Percentiles rank a stretch among this genome's conserved stretches.
phyloP scores from a whole-genome alignment of 73 alveolate species.

The Effrenium voratum region DNA sequence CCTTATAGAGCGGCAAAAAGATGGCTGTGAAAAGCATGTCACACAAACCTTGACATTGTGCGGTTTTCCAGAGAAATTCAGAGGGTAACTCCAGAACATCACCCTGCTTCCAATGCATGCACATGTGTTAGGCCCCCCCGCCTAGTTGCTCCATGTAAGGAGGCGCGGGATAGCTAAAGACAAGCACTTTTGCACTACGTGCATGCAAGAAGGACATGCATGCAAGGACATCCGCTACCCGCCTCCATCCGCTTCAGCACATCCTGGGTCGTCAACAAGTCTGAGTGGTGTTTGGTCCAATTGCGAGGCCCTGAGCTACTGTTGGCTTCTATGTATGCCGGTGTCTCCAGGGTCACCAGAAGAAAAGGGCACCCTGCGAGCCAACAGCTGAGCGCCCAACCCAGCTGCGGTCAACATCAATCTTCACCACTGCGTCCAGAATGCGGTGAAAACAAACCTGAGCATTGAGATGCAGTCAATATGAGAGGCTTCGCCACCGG shows the following conservation, averaged over 20 bases:
- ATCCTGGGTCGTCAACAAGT: background rate
- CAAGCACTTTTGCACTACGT: too few species aligned
- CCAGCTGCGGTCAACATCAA: slow-evolving; percentile 28
- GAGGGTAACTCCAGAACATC: too few species aligned
- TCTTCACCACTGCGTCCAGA: slow-evolving; percentile 67
- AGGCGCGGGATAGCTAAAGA: too few species aligned
- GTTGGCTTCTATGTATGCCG: background rate
- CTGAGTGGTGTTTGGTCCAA: background rate
- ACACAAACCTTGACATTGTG: too few species aligned
- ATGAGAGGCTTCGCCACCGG: too few species aligned
- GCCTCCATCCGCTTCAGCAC: slow-evolving; percentile 59
- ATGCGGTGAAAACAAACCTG: slow-evolving; percentile 63
- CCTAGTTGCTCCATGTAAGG: background rate
- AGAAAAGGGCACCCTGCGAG: background rate
- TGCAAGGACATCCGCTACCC: background rate
- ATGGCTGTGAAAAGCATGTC: too few species aligned
- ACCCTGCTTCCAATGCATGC: background rate
- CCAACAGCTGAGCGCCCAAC: background rate
- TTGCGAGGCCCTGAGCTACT: background rate
- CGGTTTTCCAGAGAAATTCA: background rate
- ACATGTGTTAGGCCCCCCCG: background rate
- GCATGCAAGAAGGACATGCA: too few species aligned
- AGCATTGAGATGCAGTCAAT: too few species aligned
- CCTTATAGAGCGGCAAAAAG: too few species aligned
- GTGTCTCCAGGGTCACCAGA: background rate